Percentiles rank a stretch among this genome's conserved stretches.
phyloP scores from a whole-genome alignment of 2,329 filamentous ascomycete genomes.

The Colletotrichum simmondsii region DNA sequence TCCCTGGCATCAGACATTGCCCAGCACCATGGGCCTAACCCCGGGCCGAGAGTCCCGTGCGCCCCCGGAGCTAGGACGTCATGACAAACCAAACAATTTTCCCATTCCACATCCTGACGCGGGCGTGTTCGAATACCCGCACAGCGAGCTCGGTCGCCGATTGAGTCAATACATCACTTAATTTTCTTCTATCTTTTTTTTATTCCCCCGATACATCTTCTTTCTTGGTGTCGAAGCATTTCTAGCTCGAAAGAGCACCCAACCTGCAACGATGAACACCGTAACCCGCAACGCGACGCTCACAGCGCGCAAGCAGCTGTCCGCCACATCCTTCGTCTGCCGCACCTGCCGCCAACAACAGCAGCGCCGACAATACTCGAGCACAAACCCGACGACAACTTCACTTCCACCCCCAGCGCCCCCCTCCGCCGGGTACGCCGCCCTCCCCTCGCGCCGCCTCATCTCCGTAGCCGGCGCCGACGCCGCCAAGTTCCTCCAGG shows the following conservation, averaged over 20 bases:
- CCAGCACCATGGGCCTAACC: not conserved
- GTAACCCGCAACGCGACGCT: constrained; percentile 17
- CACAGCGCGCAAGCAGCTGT: constrained; percentile 18
- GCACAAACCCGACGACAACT: constrained; percentile 36
- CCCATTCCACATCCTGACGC: not conserved
- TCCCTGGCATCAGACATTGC: not conserved
- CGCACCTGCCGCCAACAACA: constrained; percentile 44
- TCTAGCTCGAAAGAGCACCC: not conserved
- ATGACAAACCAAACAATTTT: constrained; percentile 33
- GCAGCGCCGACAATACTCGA: constrained; percentile 40
- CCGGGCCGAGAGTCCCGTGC: constrained; percentile 17
- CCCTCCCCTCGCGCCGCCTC: constrained; percentile 79
- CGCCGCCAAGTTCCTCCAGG: constrained; percentile 86
- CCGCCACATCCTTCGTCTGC: constrained; percentile 38
- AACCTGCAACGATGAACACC: constrained; percentile 7
- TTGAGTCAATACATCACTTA: not conserved
- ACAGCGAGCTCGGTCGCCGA: constrained; percentile 4
- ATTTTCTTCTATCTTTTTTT: too few relatives aligned
- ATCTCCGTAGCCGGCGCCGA: constrained; percentile 84
- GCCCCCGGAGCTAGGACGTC: constrained; percentile 18
- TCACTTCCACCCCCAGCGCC: constrained; percentile 53
- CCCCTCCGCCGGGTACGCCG: constrained; percentile 58
- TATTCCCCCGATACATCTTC: not conserved
- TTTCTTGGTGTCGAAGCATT: not conserved
- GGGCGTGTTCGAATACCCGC: not conserved